Evolutionary conservation across 2,329 filamentous ascomycete genomes (phyloP).

Genomic region (Dryadomyces quercus-mongolicae): DNA sequence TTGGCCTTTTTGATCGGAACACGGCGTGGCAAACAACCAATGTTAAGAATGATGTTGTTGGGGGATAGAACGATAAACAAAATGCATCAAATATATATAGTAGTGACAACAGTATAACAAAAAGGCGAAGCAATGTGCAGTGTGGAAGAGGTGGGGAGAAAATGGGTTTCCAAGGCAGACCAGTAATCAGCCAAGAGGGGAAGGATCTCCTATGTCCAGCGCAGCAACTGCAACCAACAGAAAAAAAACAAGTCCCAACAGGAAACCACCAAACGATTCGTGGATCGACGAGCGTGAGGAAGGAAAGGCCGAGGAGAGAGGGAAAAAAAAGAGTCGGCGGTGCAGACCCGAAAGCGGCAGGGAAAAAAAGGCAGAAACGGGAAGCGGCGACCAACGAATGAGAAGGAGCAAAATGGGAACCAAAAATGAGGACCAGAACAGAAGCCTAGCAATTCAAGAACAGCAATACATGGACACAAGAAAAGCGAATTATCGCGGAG

Average conservation of each 20-base stretch:
- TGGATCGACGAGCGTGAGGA: no score
- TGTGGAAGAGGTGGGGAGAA: neutral
- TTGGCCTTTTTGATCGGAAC: neutral
- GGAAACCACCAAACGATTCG: no score
- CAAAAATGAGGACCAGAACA: neutral
- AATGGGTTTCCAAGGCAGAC: neutral
- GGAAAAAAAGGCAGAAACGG: neutral
- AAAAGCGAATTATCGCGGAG: no score
- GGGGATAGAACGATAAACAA: no score
- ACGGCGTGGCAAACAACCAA: neutral
- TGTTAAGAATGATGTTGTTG: neutral
- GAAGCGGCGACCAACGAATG: neutral
- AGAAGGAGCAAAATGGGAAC: neutral
- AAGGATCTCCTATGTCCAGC: no score
- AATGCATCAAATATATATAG: neutral
- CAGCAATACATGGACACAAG: neutral
- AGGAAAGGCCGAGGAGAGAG: no score
- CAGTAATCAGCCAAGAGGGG: no score
- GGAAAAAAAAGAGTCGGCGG: no score
- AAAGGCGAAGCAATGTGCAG: neutral
- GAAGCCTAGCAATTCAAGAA: no score
- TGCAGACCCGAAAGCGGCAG: neutral
- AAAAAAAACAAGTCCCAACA: no score
- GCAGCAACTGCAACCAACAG: no score
- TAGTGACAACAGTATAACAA: neutral